Evolutionary conservation across 1,139 yeast species (phyloP).

Genomic region (Pneumocystis wakefieldiae): DNA sequence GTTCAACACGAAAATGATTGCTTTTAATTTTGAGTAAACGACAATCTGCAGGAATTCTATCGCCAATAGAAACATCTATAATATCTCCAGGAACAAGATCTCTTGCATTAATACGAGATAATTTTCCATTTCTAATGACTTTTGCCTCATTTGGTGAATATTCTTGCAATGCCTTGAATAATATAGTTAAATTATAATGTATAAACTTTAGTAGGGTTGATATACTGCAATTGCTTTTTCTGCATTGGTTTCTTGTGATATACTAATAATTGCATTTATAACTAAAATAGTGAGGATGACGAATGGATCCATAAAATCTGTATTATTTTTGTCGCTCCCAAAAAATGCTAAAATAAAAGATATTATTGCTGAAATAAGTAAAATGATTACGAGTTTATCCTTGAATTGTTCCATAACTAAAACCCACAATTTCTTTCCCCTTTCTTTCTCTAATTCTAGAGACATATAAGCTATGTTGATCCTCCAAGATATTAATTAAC

Average conservation of each 20-base stretch:
- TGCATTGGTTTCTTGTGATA: constrained; percentile 31
- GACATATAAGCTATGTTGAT: neutral
- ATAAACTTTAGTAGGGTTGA: neutral
- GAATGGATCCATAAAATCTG: constrained; percentile 28
- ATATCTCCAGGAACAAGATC: constrained; percentile 72
- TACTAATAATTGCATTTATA: constrained; percentile 31
- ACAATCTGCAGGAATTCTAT: constrained; percentile 65
- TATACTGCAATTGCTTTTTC: constrained; percentile 27
- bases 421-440: constrained; percentile 24
- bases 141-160: constrained; percentile 28
- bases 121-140: constrained; percentile 48
- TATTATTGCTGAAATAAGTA: constrained; percentile 27
- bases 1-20: constrained; percentile 29
- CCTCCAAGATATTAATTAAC: neutral
- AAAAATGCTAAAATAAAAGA: constrained; percentile 26
- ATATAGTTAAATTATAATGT: neutral
- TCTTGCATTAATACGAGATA: constrained; percentile 44
- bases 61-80: constrained; percentile 53
- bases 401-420: constrained; percentile 27
- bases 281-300: constrained; percentile 27
- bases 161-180: constrained; percentile 21
- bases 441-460: constrained; percentile 22
- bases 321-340: constrained; percentile 24
- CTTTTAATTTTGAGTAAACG: constrained; percentile 34
- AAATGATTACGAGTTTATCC: constrained; percentile 27